A percentile compares a stretch with the other conserved stretches of the same genome.
These are phyloP conservation scores for Pseudozyma sp. DNA, from an alignment of 1,284 basidiomycete genomes.

Conservation along the genomic window DNA sequence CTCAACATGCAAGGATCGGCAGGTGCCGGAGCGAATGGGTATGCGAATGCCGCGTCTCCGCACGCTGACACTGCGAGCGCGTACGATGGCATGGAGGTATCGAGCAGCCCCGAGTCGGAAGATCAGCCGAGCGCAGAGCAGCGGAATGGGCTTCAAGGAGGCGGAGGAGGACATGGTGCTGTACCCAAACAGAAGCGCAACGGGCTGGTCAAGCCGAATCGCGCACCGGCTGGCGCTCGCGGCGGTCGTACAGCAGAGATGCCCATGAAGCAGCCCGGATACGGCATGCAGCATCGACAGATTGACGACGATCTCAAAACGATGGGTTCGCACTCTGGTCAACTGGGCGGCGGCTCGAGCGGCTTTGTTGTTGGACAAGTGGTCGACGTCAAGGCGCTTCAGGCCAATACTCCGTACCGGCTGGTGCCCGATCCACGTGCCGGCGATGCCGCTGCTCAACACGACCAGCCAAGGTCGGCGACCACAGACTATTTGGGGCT, in stretches of 20 bases:
- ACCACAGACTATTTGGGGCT: constrained; percentile 40
- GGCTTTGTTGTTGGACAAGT: constrained; percentile 58
- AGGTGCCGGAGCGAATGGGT: constrained; percentile 11
- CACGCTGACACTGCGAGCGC: constrained; percentile 35
- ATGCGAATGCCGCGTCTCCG: constrained; percentile 2
- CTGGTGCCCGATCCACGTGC: constrained; percentile 22
- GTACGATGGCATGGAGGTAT: constrained; percentile 36
- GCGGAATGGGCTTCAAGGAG: constrained; percentile 20
- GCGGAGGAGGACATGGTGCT: constrained; percentile 14
- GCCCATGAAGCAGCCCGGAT: constrained; percentile 86
- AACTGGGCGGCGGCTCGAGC: constrained; percentile 17
- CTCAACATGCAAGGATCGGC: not conserved
- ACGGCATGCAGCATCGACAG: constrained; percentile 89
- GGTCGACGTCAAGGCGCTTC: constrained; percentile 54
- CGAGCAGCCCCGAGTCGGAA: constrained; percentile 25
- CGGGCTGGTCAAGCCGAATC: constrained; percentile 54
- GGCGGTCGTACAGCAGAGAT: constrained; percentile 79
- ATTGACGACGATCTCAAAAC: constrained; percentile 80
- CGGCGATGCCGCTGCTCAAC: constrained; percentile 6
- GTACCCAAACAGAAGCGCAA: constrained; percentile 37
- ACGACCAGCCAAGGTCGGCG: constrained; percentile 20
- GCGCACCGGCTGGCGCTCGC: constrained; percentile 54
- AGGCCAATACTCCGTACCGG: constrained; percentile 43
- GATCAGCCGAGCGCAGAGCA: constrained; percentile 22
- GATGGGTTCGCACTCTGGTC: constrained; percentile 26